These are phyloP conservation scores for Xylaria hypoxylon DNA, from an alignment of 2,329 filamentous ascomycete species.

Conservation along the genomic window DNA sequence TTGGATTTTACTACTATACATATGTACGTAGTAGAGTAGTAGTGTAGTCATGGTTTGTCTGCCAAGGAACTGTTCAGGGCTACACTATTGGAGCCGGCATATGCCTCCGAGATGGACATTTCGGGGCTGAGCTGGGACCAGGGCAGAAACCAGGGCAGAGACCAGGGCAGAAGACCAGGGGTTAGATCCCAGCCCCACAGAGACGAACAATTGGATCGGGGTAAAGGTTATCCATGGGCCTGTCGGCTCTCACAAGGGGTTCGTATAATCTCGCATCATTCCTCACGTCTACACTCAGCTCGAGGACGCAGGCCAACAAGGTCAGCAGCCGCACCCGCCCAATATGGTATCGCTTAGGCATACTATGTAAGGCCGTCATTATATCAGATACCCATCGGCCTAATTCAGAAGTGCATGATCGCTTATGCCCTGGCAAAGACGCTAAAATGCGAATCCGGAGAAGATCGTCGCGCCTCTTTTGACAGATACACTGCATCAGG, in stretches of 20 bases:
- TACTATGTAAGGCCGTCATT: slow-evolving; percentile 23
- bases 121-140: slow-evolving; percentile 28
- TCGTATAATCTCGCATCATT: slow-evolving; percentile 7
- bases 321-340: slow-evolving; percentile 27
- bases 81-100: slow-evolving; percentile 30
- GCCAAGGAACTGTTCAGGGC: slow-evolving; percentile 22
- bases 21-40: too few relatives aligned
- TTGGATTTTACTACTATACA: too few relatives aligned
- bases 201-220: slow-evolving; percentile 24
- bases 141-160: not conserved
- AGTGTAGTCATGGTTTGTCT: not conserved
- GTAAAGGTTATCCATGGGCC: slow-evolving; percentile 16
- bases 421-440: slow-evolving; percentile 14
- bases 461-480: slow-evolving; percentile 25
- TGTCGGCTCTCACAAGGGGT: slow-evolving; percentile 10
- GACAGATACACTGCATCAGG: not conserved
- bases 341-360: slow-evolving; percentile 23
- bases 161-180: slow-evolving; percentile 12
- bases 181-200: not conserved
- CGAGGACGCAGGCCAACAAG: slow-evolving; percentile 12
- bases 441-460: slow-evolving; percentile 24
- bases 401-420: slow-evolving; percentile 12
- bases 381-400: slow-evolving; percentile 19
- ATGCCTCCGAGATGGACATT: slow-evolving; percentile 21
- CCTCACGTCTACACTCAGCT: slow-evolving; percentile 20